Base-by-base conservation (phyloP, 441 rosid genomes). In the Francoa sonchifolia region DNA sequence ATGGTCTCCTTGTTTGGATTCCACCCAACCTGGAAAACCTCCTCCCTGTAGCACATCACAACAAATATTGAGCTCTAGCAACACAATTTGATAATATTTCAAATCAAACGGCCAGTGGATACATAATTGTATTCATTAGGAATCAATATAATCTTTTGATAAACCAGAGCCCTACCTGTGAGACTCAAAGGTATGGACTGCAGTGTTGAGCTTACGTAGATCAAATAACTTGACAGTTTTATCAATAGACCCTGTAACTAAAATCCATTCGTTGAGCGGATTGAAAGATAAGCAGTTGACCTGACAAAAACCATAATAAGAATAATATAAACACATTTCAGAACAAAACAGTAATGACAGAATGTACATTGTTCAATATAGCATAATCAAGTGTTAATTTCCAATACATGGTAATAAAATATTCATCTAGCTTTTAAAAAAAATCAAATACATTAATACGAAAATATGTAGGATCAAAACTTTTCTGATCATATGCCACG, bases 1-100 rank as follows among this genome's bases (percentile, higher is more conserved):
- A 89, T 79, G 0, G 97, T 84, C 65, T 89, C 94, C 32, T 89
- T 82, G 68, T 82, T 84, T 0, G 95, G 94, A 58, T 72, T 84
- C 97, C 95, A 84, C 19, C 95, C 95, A 49, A 84, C 94, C 68
- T 84, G 97, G 72, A 81, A 89, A 48, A 89, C 97, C 64, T 89
- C 97, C 63, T 84, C 97, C 51, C 97, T 84, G 73, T 30, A 1
- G 47, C 32, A 33, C 25, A 69, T 30, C 50, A 45, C 39, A 54
- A 8, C 19, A 52, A 44, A 52, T 17, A 40, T 17, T 25, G n/a
- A 27, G 28, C 26, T 2, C 26, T 22, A n/a, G n/a, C n/a, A n/a
- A n/a, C n/a, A n/a, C n/a, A n/a, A n/a, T n/a, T n/a, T n/a, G n/a
- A n/a, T n/a, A n/a, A n/a, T n/a, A n/a, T n/a, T n/a, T n/a, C n/a